These are phyloP conservation scores for Jaltomata sinuosa DNA, from an alignment of 257 asterid genomes.

Conservation along the genomic window DNA sequence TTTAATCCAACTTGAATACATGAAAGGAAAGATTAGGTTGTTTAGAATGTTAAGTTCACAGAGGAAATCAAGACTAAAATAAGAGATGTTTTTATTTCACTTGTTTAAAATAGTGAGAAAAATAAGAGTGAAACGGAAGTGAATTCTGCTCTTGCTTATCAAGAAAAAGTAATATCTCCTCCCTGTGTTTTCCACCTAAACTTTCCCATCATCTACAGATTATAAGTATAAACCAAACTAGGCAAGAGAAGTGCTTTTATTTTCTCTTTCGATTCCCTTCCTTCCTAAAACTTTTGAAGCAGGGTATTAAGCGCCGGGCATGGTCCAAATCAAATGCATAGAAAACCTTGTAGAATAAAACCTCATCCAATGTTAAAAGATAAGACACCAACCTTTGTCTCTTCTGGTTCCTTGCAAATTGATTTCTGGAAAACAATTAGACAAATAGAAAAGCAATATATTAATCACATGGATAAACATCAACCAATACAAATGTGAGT, in stretches of 20 bases:
- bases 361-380: not conserved
- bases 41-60: not conserved
- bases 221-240: not conserved
- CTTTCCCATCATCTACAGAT: not conserved
- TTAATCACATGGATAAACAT: not conserved
- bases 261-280: not conserved
- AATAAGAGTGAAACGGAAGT: not conserved
- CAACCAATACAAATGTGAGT: not conserved
- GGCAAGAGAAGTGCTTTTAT: not conserved
- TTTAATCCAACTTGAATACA: not conserved
- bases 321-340: not conserved
- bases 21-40: not conserved
- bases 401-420: slow-evolving; percentile 70
- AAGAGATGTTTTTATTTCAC: not conserved
- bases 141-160: not conserved
- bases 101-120: not conserved
- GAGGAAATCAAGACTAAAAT: not conserved
- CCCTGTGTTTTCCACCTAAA: not conserved
- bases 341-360: not conserved
- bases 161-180: not conserved
- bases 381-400: slow-evolving; percentile 50
- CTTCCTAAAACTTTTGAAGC: not conserved
- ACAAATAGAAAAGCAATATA: not conserved
- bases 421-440: slow-evolving; percentile 53
- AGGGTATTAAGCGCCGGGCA: not conserved